phyloP scores from a whole-genome alignment of 2,329 filamentous ascomycete genomes.

The Emergomyces orientalis region DNA sequence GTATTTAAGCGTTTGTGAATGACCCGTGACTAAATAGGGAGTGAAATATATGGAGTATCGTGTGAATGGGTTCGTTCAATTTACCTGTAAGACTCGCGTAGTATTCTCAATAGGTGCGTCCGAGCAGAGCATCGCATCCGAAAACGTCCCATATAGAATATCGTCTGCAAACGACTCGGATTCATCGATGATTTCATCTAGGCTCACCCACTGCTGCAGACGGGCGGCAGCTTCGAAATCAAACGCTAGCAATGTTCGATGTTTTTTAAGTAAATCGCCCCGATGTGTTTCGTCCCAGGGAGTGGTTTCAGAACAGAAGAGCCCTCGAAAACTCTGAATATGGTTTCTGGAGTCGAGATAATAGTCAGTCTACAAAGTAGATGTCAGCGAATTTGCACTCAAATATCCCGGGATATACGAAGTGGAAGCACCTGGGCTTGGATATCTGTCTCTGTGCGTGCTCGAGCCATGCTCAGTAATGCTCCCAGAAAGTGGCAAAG shows the following conservation, averaged over 20 bases:
- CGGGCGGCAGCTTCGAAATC: slow-evolving; percentile 67
- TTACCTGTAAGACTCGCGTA: slow-evolving; percentile 34
- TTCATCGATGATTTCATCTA: slow-evolving; percentile 51
- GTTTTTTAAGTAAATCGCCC: slow-evolving; percentile 51
- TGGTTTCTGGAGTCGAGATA: slow-evolving; percentile 56
- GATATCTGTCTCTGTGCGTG: slow-evolving; percentile 36
- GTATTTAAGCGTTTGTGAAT: slow-evolving; percentile 36
- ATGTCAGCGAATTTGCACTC: slow-evolving; percentile 3
- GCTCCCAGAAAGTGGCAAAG: slow-evolving; percentile 61
- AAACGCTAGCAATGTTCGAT: slow-evolving; percentile 60
- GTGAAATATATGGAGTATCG: not conserved
- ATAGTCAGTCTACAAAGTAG: slow-evolving; percentile 42
- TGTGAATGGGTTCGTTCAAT: not conserved
- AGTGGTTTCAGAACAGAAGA: slow-evolving; percentile 31
- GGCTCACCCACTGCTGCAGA: slow-evolving; percentile 57
- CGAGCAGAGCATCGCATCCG: slow-evolving; percentile 53
- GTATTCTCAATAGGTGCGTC: slow-evolving; percentile 33
- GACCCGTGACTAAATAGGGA: slow-evolving; percentile 20
- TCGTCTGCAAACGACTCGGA: slow-evolving; percentile 20
- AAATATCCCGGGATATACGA: not conserved
- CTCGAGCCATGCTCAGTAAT: slow-evolving; percentile 40
- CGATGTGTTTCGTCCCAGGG: slow-evolving; percentile 38
- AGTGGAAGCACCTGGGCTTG: slow-evolving; percentile 30
- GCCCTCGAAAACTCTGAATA: slow-evolving; percentile 48
- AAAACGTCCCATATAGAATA: slow-evolving; percentile 54